Percentiles rank a stretch among this genome's conserved stretches.
phyloP scores from a whole-genome alignment of 1,139 yeast genomes.

The Yamadazyma mexicana region DNA sequence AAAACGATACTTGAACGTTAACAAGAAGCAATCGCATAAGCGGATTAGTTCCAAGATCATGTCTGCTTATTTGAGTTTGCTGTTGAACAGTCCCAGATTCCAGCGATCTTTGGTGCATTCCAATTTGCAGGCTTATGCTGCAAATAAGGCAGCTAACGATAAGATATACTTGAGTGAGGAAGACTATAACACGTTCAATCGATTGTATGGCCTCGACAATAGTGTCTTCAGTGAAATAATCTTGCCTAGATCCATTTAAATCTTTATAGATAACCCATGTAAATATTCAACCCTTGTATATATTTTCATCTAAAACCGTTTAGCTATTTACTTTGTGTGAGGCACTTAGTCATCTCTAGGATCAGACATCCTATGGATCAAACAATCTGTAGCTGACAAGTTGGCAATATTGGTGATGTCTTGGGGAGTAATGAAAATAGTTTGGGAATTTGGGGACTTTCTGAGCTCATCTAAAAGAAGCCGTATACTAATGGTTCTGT shows the following conservation, averaged over 20 bases:
- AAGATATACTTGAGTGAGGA: constrained; percentile 6
- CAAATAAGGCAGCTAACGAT: not conserved
- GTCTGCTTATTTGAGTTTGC: constrained; percentile 8
- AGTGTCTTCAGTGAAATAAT: constrained; percentile 7
- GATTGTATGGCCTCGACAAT: constrained; percentile 7
- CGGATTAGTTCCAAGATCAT: constrained; percentile 10
- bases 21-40: not conserved
- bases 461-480: constrained; percentile 70
- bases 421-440: constrained; percentile 93
- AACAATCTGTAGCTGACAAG: constrained; percentile 59
- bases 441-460: constrained; percentile 68
- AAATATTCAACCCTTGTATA: constrained; percentile 1
- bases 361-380: constrained; percentile 68
- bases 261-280: constrained; percentile 1
- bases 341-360: constrained; percentile 36
- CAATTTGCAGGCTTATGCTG: constrained; percentile 5
- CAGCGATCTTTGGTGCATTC: constrained; percentile 7
- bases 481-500: constrained; percentile 76
- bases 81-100: constrained; percentile 11
- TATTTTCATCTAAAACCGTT: not conserved
- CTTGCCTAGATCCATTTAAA: not conserved
- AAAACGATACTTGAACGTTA: constrained; percentile 12
- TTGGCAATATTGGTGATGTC: constrained; percentile 80
- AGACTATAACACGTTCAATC: constrained; percentile 9
- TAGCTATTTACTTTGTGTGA: not conserved